Percentiles rank a stretch among this genome's conserved stretches.
These are phyloP conservation scores for Vitis rupestris DNA, from an alignment of 164 flowering plant genomes.

Conservation along the genomic window DNA sequence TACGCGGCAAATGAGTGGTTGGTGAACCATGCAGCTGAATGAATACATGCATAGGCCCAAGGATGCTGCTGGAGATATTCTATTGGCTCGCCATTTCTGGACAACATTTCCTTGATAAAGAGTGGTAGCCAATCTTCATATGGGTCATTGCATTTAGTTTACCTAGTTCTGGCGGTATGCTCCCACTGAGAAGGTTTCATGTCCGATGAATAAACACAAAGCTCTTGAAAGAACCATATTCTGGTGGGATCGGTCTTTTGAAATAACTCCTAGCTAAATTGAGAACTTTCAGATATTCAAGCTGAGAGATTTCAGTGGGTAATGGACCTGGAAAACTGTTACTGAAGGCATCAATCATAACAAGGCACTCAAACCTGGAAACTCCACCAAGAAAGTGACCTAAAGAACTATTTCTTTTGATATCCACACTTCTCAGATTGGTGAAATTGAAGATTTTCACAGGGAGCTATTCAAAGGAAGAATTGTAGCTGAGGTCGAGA, in stretches of 20 bases:
- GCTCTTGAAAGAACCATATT: slow-evolving; percentile 66
- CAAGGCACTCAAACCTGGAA: slow-evolving; percentile 38
- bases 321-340: slow-evolving; percentile 86
- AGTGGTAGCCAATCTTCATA: slow-evolving; percentile 80
- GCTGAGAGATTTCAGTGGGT: slow-evolving; percentile 55
- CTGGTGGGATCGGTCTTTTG: slow-evolving; percentile 70
- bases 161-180: slow-evolving; percentile 67
- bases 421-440: slow-evolving; percentile 57
- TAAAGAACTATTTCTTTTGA: slow-evolving; percentile 83
- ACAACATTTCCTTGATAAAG: too few species aligned
- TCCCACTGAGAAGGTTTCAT: slow-evolving; percentile 68
- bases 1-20: too few species aligned
- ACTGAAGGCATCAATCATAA: slow-evolving; percentile 79
- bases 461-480: slow-evolving; percentile 68
- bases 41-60: too few species aligned
- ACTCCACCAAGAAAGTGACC: slow-evolving; percentile 65
- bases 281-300: slow-evolving; percentile 56
- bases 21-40: too few species aligned
- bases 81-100: too few species aligned
- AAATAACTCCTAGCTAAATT: slow-evolving; percentile 97
- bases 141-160: slow-evolving; percentile 64
- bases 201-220: slow-evolving; percentile 84
- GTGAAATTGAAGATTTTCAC: slow-evolving; percentile 57
- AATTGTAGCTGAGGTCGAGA: slow-evolving; percentile 79
- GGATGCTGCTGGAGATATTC: too few species aligned